A percentile compares a stretch with the other conserved stretches of the same genome.
Evolutionary conservation across 2,329 filamentous ascomycete genomes (phyloP).

Genomic region (Penicillium sp.): DNA sequence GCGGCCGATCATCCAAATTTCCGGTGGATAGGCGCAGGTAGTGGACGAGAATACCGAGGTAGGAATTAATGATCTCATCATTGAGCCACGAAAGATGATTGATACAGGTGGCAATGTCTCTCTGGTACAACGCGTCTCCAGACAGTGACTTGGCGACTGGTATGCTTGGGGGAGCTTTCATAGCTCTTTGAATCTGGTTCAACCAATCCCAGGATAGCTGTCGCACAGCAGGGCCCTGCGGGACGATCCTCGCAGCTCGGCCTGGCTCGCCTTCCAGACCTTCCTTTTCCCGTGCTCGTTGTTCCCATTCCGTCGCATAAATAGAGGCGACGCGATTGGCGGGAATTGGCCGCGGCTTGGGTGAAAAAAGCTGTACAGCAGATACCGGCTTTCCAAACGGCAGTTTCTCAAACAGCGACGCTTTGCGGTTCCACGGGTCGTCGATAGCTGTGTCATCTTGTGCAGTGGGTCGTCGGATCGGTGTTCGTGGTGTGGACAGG

Average conservation of each 20-base stretch:
- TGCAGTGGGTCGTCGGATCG: not conserved
- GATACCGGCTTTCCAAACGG: constrained; percentile 28
- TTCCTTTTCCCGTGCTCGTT: constrained; percentile 24
- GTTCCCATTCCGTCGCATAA: constrained; percentile 26
- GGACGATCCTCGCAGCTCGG: constrained; percentile 20
- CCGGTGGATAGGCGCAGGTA: constrained; percentile 33
- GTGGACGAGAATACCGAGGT: constrained; percentile 41
- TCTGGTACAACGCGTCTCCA: constrained; percentile 36
- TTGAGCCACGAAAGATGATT: constrained; percentile 41
- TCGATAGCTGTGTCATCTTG: constrained; percentile 9
- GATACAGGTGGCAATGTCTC: constrained; percentile 37
- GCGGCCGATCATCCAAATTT: constrained; percentile 36
- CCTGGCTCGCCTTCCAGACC: constrained; percentile 16
- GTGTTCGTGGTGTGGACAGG: constrained; percentile 2
- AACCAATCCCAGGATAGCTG: constrained; percentile 38
- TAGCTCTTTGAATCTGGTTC: constrained; percentile 28
- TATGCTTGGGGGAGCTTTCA: constrained; percentile 22
- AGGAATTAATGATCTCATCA: constrained; percentile 46
- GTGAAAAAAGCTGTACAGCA: constrained; percentile 28
- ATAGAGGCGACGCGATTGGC: constrained; percentile 28
- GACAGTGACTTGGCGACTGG: constrained; percentile 31
- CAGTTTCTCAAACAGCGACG: constrained; percentile 10
- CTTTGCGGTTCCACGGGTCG: constrained; percentile 23
- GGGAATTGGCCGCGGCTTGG: constrained; percentile 21
- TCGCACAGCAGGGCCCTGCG: constrained; percentile 32